These are phyloP conservation scores for Nicotiana paniculata DNA, from an alignment of 257 asterid species.

Conservation along the genomic window DNA sequence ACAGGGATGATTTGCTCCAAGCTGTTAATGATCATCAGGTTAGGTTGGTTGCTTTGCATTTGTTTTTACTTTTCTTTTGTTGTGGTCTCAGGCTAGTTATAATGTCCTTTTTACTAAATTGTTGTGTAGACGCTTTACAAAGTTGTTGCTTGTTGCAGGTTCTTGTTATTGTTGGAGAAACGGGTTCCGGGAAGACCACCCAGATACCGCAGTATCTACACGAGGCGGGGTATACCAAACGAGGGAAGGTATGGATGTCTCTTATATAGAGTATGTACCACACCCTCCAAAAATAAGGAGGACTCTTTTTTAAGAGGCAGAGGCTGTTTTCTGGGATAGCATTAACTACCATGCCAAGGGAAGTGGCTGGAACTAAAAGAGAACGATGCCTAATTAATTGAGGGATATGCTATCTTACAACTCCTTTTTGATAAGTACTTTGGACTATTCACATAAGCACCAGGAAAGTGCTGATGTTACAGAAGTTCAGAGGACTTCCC, in stretches of 20 bases:
- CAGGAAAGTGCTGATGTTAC: not conserved
- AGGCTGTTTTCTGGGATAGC: not conserved
- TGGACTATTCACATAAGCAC: not conserved
- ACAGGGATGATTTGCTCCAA: slow-evolving; percentile 69
- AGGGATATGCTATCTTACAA: not conserved
- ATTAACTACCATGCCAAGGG: not conserved
- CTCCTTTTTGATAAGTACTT: not conserved
- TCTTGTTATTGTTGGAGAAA: slow-evolving; percentile 94
- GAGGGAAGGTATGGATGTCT: slow-evolving; percentile 55
- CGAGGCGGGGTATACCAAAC: slow-evolving; percentile 80
- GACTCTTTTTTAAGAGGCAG: not conserved
- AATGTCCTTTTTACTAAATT: not conserved
- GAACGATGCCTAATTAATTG: not conserved
- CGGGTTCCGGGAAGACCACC: slow-evolving; percentile 93
- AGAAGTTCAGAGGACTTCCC: not conserved
- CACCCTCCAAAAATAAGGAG: not conserved
- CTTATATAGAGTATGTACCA: not conserved
- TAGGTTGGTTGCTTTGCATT: slow-evolving; percentile 10
- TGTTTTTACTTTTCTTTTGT: slow-evolving; percentile 7
- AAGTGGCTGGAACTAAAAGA: not conserved
- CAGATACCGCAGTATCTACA: slow-evolving; percentile 96
- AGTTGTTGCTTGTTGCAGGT: slow-evolving; percentile 39
- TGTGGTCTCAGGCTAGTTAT: not conserved
- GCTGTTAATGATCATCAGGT: slow-evolving; percentile 82
- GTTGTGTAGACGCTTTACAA: not conserved